A percentile compares a stretch with the other conserved stretches of the same genome.
phyloP scores from a whole-genome alignment of 352 stramenopile genomes.

The Phytophthora boehmeriae region DNA sequence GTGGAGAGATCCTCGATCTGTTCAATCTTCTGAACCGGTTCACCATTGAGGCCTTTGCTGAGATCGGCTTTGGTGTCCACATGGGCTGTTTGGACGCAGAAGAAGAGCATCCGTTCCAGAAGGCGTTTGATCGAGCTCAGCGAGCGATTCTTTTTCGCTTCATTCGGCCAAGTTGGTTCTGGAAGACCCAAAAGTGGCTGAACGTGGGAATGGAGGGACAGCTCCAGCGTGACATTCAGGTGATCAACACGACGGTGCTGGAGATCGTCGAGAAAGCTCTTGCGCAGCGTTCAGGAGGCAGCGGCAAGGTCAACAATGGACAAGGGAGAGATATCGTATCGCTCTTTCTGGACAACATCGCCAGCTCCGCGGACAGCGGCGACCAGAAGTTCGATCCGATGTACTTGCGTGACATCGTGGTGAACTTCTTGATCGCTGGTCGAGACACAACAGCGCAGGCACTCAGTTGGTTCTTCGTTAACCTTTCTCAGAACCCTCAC shows the following conservation, averaged over 20 bases:
- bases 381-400: slow-evolving; percentile 30
- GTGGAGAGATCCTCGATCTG: slow-evolving; percentile 36
- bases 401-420: slow-evolving; percentile 70
- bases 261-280: slow-evolving; percentile 49
- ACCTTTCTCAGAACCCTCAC: slow-evolving; percentile 48
- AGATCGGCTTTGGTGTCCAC: slow-evolving; percentile 73
- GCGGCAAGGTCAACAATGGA: slow-evolving; percentile 2
- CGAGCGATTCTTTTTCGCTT: slow-evolving; percentile 44
- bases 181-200: slow-evolving; percentile 48
- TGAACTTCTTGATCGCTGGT: slow-evolving; percentile 85
- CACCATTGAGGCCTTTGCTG: slow-evolving; percentile 69
- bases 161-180: slow-evolving; percentile 41
- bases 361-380: slow-evolving; percentile 24
- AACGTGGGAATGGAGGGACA: slow-evolving; percentile 37
- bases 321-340: slow-evolving; percentile 27
- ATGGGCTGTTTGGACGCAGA: slow-evolving; percentile 39
- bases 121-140: slow-evolving; percentile 56
- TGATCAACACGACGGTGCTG: slow-evolving; percentile 47
- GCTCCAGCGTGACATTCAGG: slow-evolving; percentile 34
- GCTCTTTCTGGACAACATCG: slow-evolving; percentile 31
- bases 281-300: slow-evolving; percentile 1
- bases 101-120: slow-evolving; percentile 53
- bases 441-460: slow-evolving; percentile 79
- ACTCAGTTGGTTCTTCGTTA: slow-evolving; percentile 75
- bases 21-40: slow-evolving; percentile 52